Percentiles rank a stretch among this genome's conserved stretches.
Evolutionary conservation across 148 eudicot species (phyloP).

Genomic region (Hydrangea macrophylla): DNA sequence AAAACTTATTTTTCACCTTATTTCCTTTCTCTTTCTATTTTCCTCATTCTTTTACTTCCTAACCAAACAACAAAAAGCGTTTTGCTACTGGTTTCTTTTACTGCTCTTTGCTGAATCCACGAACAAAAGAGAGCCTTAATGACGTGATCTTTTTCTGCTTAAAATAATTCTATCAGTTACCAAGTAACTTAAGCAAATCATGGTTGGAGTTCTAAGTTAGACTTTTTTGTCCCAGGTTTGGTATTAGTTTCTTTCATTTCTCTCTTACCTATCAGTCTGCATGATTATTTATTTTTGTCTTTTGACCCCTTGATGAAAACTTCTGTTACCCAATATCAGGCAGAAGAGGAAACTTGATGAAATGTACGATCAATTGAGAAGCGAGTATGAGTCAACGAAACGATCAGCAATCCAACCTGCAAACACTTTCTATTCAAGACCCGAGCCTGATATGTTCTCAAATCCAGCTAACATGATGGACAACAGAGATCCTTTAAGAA

Average conservation of each 20-base stretch:
- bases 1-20: too few species aligned
- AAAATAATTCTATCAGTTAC: too few species aligned
- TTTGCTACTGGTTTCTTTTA: too few species aligned
- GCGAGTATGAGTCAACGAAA: slow-evolving; percentile 71
- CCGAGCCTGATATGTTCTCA: slow-evolving; percentile 74
- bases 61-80: too few species aligned
- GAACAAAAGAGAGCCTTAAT: too few species aligned
- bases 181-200: neutral
- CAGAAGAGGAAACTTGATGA: slow-evolving; percentile 96
- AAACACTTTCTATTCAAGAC: slow-evolving; percentile 57
- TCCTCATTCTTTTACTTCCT: too few species aligned
- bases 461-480: slow-evolving; percentile 68
- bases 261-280: neutral
- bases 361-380: slow-evolving; percentile 94
- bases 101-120: too few species aligned
- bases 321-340: slow-evolving; percentile 36
- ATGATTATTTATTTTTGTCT: neutral
- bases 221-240: neutral
- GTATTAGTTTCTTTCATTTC: too few species aligned
- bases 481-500: slow-evolving; percentile 63
- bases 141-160: too few species aligned
- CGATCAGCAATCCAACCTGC: slow-evolving; percentile 85
- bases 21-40: too few species aligned
- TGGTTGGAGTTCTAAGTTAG: neutral
- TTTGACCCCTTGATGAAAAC: slow-evolving; percentile 8